Percentiles rank a stretch among this genome's conserved stretches.
Evolutionary conservation across 257 asterid genomes (phyloP).

Genomic region (Scutellaria galericulata): DNA sequence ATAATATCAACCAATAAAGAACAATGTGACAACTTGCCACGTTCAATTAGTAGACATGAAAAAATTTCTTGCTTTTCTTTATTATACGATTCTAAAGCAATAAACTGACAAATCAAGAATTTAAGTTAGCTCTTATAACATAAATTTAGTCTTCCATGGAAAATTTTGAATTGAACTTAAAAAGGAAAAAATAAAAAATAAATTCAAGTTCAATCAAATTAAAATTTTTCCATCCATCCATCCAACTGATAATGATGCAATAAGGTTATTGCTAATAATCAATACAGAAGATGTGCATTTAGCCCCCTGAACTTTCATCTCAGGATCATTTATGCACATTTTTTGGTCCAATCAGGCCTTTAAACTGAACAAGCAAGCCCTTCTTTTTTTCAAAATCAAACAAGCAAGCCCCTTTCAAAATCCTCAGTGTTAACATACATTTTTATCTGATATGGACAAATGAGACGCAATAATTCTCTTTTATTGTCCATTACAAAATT

Average conservation of each 20-base stretch:
- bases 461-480: too few species aligned
- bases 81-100: background rate
- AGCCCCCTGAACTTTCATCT: too few species aligned
- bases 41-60: slow-evolving; percentile 4
- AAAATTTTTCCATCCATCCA: background rate
- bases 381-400: too few species aligned
- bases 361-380: too few species aligned
- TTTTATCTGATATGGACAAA: too few species aligned
- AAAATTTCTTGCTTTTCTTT: background rate
- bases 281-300: too few species aligned
- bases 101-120: background rate
- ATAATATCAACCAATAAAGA: slow-evolving; percentile 16
- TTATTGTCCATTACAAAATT: too few species aligned
- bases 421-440: too few species aligned
- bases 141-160: background rate
- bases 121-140: too few species aligned
- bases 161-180: background rate
- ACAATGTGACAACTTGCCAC: background rate
- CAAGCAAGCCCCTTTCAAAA: too few species aligned
- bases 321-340: too few species aligned
- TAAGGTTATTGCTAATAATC: background rate
- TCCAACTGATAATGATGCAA: slow-evolving; percentile 1
- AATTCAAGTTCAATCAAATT: background rate
- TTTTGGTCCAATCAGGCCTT: too few species aligned
- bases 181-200: background rate